Base-by-base conservation (phyloP, 148 eudicot species). In the Vaccinium vitisidaea region DNA sequence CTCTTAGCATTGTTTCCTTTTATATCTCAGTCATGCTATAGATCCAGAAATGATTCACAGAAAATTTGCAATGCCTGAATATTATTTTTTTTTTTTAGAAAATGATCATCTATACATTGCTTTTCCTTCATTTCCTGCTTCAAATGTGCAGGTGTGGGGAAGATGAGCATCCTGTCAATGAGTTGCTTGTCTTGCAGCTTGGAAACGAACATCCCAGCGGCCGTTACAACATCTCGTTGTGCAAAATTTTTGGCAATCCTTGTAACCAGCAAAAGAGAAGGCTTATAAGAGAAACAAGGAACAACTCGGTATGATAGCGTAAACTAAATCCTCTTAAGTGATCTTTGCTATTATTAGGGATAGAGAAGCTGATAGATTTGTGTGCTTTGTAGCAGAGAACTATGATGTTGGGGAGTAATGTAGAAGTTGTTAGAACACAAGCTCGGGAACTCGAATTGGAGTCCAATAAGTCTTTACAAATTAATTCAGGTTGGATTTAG, bases 81-180 rank as follows among this genome's bases (percentile, higher is more conserved):
- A 36, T 36, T 14, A 25, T 32, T 25, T 0, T 25, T 67, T 0
- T 67, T 25, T 3, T 1, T 30, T 15, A 27, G 13, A 8, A 18
- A 63, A 8, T 21, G 27, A 63, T 67, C 27, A 10, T 14, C 15
- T 67, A 27, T 67, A 13, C 54, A 76, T 18, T 73, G 49, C 11
- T 73, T 23, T 25, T 85, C 75, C 54, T 65, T 25, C 21, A 49
- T 83, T 1, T 84, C 14, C 19, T 77, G 5, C 73, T 55, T 83
- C 55, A 30, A 59, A 65, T 2, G 81, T 77, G 14, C 86, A 96
- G 99, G 67, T 96, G 99, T 69, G 99, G 99, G 43, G 99, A 94
- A 89, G 98, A 94, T 43, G 99, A 96, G 80, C 97, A 93, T 13
- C 98, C 98, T 10, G 88, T 93, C 67, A 90, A 92, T 46, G 99